These are phyloP conservation scores for Gossypium sturtianum DNA, from an alignment of 345 rosid genomes.

Conservation along the genomic window DNA sequence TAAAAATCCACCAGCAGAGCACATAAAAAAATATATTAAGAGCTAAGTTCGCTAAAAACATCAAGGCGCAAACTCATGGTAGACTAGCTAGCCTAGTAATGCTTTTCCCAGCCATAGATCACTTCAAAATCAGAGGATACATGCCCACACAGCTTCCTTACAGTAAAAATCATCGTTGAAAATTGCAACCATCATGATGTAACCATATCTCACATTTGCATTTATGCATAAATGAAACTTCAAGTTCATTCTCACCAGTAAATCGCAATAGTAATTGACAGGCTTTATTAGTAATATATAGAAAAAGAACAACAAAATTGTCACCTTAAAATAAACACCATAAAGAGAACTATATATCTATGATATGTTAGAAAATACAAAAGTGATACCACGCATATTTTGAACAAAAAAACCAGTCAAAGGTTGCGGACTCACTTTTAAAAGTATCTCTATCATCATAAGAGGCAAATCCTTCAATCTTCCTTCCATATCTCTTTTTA, in stretches of 20 bases:
- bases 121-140: neutral
- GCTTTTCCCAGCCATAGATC: neutral
- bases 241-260: neutral
- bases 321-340: neutral
- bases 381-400: neutral
- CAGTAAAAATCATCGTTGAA: neutral
- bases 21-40: neutral
- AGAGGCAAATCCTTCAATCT: constrained; percentile 61
- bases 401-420: neutral
- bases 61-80: neutral
- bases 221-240: neutral
- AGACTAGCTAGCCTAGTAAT: neutral
- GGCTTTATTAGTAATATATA: neutral
- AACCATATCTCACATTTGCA: neutral
- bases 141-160: neutral
- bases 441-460: constrained; percentile 65
- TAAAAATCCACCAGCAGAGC: neutral
- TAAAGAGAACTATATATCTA: constrained; percentile 1
- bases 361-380: neutral
- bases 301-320: neutral
- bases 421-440: constrained; percentile 48
- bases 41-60: neutral
- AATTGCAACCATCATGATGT: neutral
- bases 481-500: constrained; percentile 56
- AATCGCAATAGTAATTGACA: neutral